A percentile compares a stretch with the other conserved stretches of the same genome.
Conservation (phyloP, 805 yeast species). For the Yarrowia hollandica region DNA sequence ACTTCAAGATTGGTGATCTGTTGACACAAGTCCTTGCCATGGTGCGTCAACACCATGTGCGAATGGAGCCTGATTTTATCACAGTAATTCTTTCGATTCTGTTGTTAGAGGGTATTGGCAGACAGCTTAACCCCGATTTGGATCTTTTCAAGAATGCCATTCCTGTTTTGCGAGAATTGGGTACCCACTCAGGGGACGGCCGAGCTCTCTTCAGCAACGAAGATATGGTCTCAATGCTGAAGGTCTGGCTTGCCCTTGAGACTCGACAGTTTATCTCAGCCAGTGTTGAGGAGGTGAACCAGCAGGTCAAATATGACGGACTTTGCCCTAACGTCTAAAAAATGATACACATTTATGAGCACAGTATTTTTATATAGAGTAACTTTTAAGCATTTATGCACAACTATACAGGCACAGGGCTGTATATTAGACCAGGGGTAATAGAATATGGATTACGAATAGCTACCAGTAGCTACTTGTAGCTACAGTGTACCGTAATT, state of each 20-base stretch:
- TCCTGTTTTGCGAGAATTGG: slow-evolving; percentile 81
- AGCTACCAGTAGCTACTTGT: too few relatives aligned
- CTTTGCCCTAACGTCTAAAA: slow-evolving; percentile 56
- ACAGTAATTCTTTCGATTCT: slow-evolving; percentile 93
- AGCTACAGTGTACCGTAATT: too few relatives aligned
- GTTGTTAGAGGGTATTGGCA: slow-evolving; percentile 89
- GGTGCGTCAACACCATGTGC: slow-evolving; percentile 92
- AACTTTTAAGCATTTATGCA: not conserved
- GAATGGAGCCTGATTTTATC: slow-evolving; percentile 96
- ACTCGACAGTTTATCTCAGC: slow-evolving; percentile 82
- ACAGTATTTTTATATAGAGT: slow-evolving; percentile 18
- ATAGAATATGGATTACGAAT: too few relatives aligned
- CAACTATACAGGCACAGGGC: not conserved
- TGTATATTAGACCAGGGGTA: too few relatives aligned
- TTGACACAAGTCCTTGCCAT: slow-evolving; percentile 81
- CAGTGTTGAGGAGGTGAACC: slow-evolving; percentile 67
- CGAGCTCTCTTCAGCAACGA: slow-evolving; percentile 41
- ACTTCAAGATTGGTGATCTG: slow-evolving; percentile 87
- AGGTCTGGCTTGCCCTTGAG: slow-evolving; percentile 89
- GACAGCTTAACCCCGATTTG: slow-evolving; percentile 88
- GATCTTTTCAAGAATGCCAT: slow-evolving; percentile 92
- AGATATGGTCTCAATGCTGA: slow-evolving; percentile 74
- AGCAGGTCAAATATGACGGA: slow-evolving; percentile 61
- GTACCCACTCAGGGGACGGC: slow-evolving; percentile 59
- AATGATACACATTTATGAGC: not conserved